phyloP scores from a whole-genome alignment of 352 stramenopile genomes.

The Globisporangium nunn region DNA sequence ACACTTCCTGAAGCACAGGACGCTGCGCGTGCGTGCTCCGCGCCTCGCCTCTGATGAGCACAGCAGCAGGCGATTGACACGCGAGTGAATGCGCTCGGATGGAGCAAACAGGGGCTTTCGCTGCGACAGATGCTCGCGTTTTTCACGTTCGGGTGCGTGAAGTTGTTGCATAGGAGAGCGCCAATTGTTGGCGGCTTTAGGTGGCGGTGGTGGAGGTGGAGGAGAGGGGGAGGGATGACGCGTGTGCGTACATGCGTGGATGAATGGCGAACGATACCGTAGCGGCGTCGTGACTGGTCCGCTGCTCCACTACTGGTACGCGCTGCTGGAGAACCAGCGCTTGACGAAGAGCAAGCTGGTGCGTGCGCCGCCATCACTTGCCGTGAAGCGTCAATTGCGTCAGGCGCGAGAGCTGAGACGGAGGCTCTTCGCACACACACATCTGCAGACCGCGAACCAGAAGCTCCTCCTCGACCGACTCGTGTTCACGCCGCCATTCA shows the following conservation, averaged over 20 bases:
- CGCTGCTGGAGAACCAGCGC: conserved; percentile 54
- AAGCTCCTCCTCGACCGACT: conserved; percentile 67
- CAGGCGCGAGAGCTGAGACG: background rate
- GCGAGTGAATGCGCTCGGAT: background rate
- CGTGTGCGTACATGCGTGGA: background rate
- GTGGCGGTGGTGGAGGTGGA: no score
- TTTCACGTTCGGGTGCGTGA: conserved; percentile 51
- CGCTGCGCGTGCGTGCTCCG: conserved; percentile 30
- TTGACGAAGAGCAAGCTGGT: conserved; percentile 65
- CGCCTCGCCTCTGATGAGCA: background rate
- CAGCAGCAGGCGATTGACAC: background rate
- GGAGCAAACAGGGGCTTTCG: conserved; percentile 35
- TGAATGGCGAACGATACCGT: background rate
- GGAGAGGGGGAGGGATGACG: no score
- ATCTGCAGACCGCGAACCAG: conserved; percentile 54
- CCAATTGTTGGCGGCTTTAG: background rate
- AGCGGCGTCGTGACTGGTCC: conserved; percentile 52
- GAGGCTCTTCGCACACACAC: background rate
- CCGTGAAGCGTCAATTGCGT: background rate
- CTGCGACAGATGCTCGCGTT: conserved; percentile 62
- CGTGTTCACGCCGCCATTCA: conserved; percentile 56
- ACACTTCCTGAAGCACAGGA: conserved; percentile 65
- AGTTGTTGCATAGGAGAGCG: background rate
- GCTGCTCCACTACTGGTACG: conserved; percentile 65
- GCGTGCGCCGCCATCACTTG: background rate